Base-by-base conservation (phyloP, 257 asterid species). In the Coffea canephora region DNA sequence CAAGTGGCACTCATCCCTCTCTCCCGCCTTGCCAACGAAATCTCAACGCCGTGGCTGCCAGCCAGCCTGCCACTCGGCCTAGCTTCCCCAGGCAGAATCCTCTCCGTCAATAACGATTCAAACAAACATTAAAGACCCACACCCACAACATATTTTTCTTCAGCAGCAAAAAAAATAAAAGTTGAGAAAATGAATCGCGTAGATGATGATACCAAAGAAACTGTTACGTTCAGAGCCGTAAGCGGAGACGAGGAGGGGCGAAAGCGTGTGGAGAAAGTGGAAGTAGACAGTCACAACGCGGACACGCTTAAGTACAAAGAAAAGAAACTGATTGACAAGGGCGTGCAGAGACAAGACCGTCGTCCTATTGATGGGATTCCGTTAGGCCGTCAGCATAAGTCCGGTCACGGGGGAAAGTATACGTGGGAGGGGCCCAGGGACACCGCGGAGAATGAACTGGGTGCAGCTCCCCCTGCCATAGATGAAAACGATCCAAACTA, bases 241-340 rank as follows among this genome's bases (percentile, higher is more conserved):
- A 83, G 86, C 86, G 74, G 61, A 3, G 89, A 81, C 48, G 88
- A 89, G 12, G 77, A 49, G 19, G 91, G 93, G 0, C 69, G 71
- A 34, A 87, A 71, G 79, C 84, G 81, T 48, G 84, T 91, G 57
- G 89, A 88, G 78, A 89, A 85, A 54, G 81, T 78, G 14, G 87
- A 91, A 54, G 77, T 77, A 0, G 46, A 67, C 82, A 76, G 86
- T 0, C 91, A 50, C 55, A 76, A 88, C 45, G 21, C 55, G 3
- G 90, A 85, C 74, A 80, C 90, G 7, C 71, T 87, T 0, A 83
- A 82, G 13, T 80, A 89, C 83, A 36, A 81, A 2, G 84, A 87
- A 59, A 89, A 87, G 85, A 89, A 91, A 66, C 81, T 85, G 15
- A 54, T 39, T 39, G 43, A 39, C 43, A 39, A 39, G 43, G 43